Evolutionary conservation across 495 filamentous ascomycete genomes (phyloP), one percentile per base, ranked within the genome.

Genomic region (Aspergillus mulundensis): DNA sequence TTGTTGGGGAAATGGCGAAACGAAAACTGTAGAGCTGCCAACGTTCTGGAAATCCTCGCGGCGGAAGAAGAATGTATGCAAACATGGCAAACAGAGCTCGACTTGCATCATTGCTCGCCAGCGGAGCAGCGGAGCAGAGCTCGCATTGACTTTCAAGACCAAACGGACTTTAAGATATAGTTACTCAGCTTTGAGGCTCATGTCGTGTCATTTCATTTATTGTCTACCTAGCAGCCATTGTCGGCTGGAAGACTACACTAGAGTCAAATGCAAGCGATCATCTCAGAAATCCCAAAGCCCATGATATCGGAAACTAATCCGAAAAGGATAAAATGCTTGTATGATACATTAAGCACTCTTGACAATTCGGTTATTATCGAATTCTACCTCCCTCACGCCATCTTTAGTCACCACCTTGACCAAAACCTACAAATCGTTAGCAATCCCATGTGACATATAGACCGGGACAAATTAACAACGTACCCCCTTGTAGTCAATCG

Each of bases 401-500:
- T 97, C 90, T 78, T 93, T 93, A 36, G 88, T 94, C 59, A 98
- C 82, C 21, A 89, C 87, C 81, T 97, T 97, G 60, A 98, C 93
- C 52, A 85, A 66, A 71, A 94, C 84, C 79, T 83, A 20, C 39
- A 60, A 10, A 48, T 10, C 12, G 40, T 55, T 43, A 61, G 59
- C 55, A 28, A 63, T 65, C 63, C 30, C 56, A 59, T 44, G 36
- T 24, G n/a, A 1, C 49, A 28, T 8, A 5, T 2, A 14, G 23
- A 28, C 15, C 11, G 19, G 43, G 18, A 32, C 5, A 12, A 34
- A 54, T 21, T 38, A 21, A 43, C 19, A 61, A 76, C 78, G 56
- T 77, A 87, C 79, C 15, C 94, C 94, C 78, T 97, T 98, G 83
- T 96, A 98, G 72, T 98, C 94, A 72, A 97, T 88, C 57, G 94